Conservation (phyloP, 1,284 basidiomycete species). For the Ganoderma meredithae region DNA sequence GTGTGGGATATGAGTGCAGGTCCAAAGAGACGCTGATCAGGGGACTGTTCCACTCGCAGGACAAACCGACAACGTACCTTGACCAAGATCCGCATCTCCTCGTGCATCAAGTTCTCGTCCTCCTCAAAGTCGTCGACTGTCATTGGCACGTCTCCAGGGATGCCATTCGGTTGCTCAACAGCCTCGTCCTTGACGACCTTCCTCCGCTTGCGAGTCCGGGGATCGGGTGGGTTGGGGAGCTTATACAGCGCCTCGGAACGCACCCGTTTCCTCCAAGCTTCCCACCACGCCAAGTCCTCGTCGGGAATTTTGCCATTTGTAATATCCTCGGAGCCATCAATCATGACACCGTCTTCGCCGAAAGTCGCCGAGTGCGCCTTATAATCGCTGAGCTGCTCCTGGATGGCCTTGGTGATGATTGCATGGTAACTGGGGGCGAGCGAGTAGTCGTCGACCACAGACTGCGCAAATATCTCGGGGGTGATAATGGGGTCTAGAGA, state of each 20-base stretch:
- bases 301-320: conserved; percentile 58
- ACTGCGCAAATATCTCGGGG: conserved; percentile 90
- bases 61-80: conserved; percentile 56
- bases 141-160: conserved; percentile 34
- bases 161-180: conserved; percentile 23
- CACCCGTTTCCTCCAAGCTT: conserved; percentile 68
- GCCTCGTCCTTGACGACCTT: conserved; percentile 44
- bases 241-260: conserved; percentile 44
- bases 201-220: conserved; percentile 45
- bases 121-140: conserved; percentile 47
- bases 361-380: conserved; percentile 62
- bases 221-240: conserved; percentile 33
- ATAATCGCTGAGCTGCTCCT: conserved; percentile 88
- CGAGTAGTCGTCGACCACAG: conserved; percentile 91
- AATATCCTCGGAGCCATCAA: conserved; percentile 43
- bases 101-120: conserved; percentile 65
- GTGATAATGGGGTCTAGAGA: conserved; percentile 83
- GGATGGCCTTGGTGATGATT: conserved; percentile 85
- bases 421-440: conserved; percentile 77
- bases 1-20: conserved; percentile 14
- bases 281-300: conserved; percentile 71
- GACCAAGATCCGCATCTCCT: conserved; percentile 91
- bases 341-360: conserved; percentile 44
- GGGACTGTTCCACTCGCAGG: conserved; percentile 11
- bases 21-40: conserved; percentile 24